A percentile compares a stretch with the other conserved stretches of the same genome.
phyloP scores from a whole-genome alignment of 352 stramenopile species.

The Phytophthora palmivora region DNA sequence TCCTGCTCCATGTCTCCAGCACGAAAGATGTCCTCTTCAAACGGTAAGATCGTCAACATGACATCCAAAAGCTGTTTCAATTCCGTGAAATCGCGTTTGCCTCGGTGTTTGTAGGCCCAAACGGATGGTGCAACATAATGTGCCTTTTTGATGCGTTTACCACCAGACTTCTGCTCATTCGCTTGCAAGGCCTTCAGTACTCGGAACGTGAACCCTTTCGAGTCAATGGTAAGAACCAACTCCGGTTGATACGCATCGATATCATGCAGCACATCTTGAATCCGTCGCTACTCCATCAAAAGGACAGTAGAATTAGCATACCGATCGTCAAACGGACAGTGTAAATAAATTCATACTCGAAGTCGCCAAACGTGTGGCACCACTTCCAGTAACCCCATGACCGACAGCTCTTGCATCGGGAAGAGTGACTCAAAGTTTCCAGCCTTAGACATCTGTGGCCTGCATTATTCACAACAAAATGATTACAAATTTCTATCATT shows the following conservation, averaged over 20 bases:
- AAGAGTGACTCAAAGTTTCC: constrained; percentile 71
- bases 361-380: constrained; percentile 64
- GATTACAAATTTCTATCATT: neutral
- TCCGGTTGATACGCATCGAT: constrained; percentile 60
- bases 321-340: too few species aligned
- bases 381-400: constrained; percentile 80
- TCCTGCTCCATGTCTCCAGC: neutral
- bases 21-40: constrained; percentile 65
- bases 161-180: constrained; percentile 1
- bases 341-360: constrained; percentile 36
- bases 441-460: constrained; percentile 52
- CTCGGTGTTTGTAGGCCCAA: constrained; percentile 75
- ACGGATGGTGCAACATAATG: constrained; percentile 85
- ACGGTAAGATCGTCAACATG: constrained; percentile 79
- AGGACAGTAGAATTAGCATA: too few species aligned
- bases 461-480: constrained; percentile 23
- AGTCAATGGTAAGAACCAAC: constrained; percentile 82
- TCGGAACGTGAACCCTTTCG: constrained; percentile 79
- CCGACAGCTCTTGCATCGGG: constrained; percentile 72
- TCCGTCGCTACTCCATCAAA: constrained; percentile 38
- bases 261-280: constrained; percentile 60
- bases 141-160: constrained; percentile 46
- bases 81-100: constrained; percentile 38
- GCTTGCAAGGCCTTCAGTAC: constrained; percentile 54
- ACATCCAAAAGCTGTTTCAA: constrained; percentile 55